Evolutionary conservation across 305 asterid genomes (phyloP), one percentile per base, ranked within the genome.

Genomic region (Ruellia speciosa): DNA sequence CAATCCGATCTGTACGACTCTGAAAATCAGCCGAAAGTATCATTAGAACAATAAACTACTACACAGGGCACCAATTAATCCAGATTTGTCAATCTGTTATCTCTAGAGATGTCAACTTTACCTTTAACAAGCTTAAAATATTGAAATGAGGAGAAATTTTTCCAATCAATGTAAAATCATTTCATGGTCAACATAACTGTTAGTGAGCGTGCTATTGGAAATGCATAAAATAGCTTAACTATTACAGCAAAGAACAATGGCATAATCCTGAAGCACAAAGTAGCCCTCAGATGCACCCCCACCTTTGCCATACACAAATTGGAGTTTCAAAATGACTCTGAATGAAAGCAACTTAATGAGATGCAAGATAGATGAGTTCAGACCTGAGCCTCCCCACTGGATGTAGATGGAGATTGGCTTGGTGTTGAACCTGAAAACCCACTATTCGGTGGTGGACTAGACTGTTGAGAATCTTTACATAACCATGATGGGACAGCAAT

Each of bases 1-100:
- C 97, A 67, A 93, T 93, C 56, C 96, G 84, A 72, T 93, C 96
- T 0, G 99, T 93, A 41, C 95, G 94, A 65, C 79, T 80, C 99
- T 93, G 94, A 73, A 72, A 65, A 70, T 65, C 59, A 61, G 49
- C 18, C 18, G 47, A 54, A 48, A 63, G 47, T 37, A 52, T 41
- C 49, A 40, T 71, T 35, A 62, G 48, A 34, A 66, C 41, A 60
- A 46, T 54, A 49, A 35, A 41, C 54, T 49, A 54, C 40, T 12
- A 0, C 43, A 47, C 18, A 43, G 18, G 18, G 54, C 17, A 61
- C 20, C 37, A 52, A 24, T 4, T 1, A 24, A 47, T 19, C 49
- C 46, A 48, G 8, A 49, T 64, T 34, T 31, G 31, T 34, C 35
- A 19, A 63, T 55, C 8, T 41, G 52, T 43, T 18, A 48, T 59